These are phyloP conservation scores for Arthroderma sp. DNA, from an alignment of 2,329 filamentous ascomycete genomes.

Conservation along the genomic window DNA sequence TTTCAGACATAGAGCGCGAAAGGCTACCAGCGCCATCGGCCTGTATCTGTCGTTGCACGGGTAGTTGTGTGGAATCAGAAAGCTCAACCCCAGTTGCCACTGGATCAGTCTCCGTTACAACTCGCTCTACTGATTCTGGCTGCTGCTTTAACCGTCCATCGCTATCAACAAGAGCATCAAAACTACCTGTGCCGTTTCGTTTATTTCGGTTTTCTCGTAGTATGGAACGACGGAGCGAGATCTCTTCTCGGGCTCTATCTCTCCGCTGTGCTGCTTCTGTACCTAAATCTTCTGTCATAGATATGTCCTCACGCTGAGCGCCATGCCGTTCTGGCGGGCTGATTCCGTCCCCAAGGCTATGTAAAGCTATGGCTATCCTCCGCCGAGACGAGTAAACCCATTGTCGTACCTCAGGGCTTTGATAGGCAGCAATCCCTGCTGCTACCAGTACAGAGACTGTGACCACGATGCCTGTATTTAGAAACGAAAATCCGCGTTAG, in stretches of 20 bases:
- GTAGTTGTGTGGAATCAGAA: constrained; percentile 11
- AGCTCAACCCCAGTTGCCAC: constrained; percentile 28
- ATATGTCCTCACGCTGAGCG: constrained; percentile 26
- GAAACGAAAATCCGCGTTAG: too few relatives aligned
- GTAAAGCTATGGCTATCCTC: constrained; percentile 46
- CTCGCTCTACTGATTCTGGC: neutral
- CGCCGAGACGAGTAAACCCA: constrained; percentile 50
- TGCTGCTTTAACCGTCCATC: constrained; percentile 23
- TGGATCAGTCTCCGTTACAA: constrained; percentile 12
- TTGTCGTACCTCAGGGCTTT: constrained; percentile 49
- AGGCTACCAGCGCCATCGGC: constrained; percentile 7
- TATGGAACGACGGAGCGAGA: constrained; percentile 29
- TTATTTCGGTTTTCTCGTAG: constrained; percentile 26
- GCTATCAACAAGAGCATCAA: constrained; percentile 34
- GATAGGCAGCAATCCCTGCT: constrained; percentile 49
- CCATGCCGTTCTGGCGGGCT: constrained; percentile 31
- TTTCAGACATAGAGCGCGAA: constrained; percentile 12
- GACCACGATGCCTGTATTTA: constrained; percentile 44
- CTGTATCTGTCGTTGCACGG: constrained; percentile 14
- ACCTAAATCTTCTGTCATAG: constrained; percentile 34
- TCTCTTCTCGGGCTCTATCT: constrained; percentile 32
- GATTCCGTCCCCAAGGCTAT: constrained; percentile 48
- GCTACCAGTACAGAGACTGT: constrained; percentile 49
- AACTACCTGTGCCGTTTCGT: constrained; percentile 18
- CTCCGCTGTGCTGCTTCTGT: constrained; percentile 33